Percentiles rank a stretch among this genome's conserved stretches.
phyloP scores from a whole-genome alignment of 2,329 filamentous ascomycete genomes.

The Periconia digitata region DNA sequence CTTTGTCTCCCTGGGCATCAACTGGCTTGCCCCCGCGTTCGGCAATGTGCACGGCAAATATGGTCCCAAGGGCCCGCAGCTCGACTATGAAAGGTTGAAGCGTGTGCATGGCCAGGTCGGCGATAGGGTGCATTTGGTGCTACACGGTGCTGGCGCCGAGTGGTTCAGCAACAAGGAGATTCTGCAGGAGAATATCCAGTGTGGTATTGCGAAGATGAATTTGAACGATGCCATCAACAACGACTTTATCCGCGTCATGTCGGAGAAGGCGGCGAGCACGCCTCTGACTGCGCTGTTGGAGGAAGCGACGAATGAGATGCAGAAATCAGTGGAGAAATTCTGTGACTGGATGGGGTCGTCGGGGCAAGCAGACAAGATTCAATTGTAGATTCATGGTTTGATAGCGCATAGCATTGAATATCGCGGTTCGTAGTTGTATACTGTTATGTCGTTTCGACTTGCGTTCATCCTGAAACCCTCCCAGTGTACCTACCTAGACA shows the following conservation, averaged over 20 bases:
- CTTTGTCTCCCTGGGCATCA: conserved; percentile 71
- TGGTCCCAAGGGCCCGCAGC: conserved; percentile 61
- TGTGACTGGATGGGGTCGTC: conserved; percentile 54
- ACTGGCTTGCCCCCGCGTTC: conserved; percentile 74
- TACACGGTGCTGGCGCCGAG: conserved; percentile 60
- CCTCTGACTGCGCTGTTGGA: conserved; percentile 58
- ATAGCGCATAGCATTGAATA: neutral
- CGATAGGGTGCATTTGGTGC: conserved; percentile 54
- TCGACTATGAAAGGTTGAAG: conserved; percentile 37
- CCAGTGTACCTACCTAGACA: neutral
- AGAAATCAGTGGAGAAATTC: conserved; percentile 57
- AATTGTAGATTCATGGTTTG: neutral
- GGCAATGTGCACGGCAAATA: conserved; percentile 78
- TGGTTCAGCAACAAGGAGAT: conserved; percentile 56
- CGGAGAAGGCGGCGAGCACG: conserved; percentile 53
- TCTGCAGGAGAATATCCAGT: conserved; percentile 56
- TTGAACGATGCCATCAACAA: conserved; percentile 62
- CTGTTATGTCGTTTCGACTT: neutral
- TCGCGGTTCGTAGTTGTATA: neutral
- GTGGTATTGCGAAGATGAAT: conserved; percentile 60
- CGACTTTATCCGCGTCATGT: conserved; percentile 51
- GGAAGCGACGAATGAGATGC: conserved; percentile 57
- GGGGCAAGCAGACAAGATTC: conserved; percentile 28
- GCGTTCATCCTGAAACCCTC: neutral
- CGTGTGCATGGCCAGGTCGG: conserved; percentile 54